Evolutionary conservation across 2,329 filamentous ascomycete species (phyloP), one percentile per base, ranked within the genome.

Genomic region (Xylariaceae sp.): DNA sequence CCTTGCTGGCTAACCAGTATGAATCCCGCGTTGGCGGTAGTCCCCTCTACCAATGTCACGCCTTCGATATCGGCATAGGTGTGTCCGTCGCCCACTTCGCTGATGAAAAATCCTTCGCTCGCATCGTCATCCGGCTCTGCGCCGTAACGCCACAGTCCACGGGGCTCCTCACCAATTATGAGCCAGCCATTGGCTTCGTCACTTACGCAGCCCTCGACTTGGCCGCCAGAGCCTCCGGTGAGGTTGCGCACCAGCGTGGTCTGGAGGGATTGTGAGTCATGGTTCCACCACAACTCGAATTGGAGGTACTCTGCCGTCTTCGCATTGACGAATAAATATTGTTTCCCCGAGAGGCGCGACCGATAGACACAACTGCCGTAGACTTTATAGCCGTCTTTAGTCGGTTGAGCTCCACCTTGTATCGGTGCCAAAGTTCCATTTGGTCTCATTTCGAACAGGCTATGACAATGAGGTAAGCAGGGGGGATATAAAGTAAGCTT

Each of bases 11-110:
- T 74, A 5, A 73, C 69, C 12, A 76, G 54, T 16, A 76, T 63
- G 53, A 70, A 75, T 1, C 71, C 71, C 13, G 66, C 50, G 2
- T 66, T 53, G 0, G 64, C 59, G 0, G 58, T 64, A 31, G 61
- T 53, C 3, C 71, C 71, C n/a, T 66, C 60, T 0, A 75, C 62
- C 0, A 76, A 57, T 0, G 71, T 70, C 9, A 76, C 64, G 8
- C 73, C 73, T 43, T 76, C 73, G n/a, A 74, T 68, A 14, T 76
- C 72, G 2, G 70, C 70, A 34, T 65, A 62, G n/a, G 74, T 63
- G 1, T 57, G 59, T 5, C 69, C 68, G 11, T 71, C 68, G 5
- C 67, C 69, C 3, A 74, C 63, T 15, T 63, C 59, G 0, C 65
- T 70, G 12, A 66, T 59, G 5, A 54, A 43, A 15, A 58, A 43